These are phyloP conservation scores for Yamadazyma membranifaciens DNA, from an alignment of 1,139 yeast genomes.

Conservation along the genomic window DNA sequence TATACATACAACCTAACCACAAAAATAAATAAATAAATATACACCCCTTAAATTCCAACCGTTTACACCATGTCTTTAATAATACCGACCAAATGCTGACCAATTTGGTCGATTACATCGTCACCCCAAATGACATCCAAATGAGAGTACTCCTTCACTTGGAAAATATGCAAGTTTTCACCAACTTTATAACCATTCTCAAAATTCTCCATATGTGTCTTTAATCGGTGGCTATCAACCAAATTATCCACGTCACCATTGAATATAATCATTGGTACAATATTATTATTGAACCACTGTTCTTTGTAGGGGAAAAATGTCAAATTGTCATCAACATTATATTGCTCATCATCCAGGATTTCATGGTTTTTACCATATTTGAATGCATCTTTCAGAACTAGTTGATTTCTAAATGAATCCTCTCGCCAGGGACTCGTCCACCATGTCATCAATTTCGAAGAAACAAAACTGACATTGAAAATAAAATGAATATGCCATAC, in stretches of 20 bases:
- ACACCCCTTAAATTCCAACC: neutral
- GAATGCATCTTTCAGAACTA: conserved; percentile 34
- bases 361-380: conserved; percentile 25
- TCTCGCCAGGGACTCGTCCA: conserved; percentile 60
- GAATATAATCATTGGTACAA: conserved; percentile 55
- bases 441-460: conserved; percentile 84
- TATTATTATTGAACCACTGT: conserved; percentile 57
- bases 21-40: neutral
- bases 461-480: conserved; percentile 83
- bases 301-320: conserved; percentile 52
- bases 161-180: conserved; percentile 33
- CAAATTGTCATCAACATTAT: conserved; percentile 39
- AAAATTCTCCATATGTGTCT: conserved; percentile 47
- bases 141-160: conserved; percentile 51
- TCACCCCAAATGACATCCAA: conserved; percentile 60
- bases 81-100: conserved; percentile 11
- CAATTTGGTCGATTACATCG: conserved; percentile 38
- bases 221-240: conserved; percentile 62
- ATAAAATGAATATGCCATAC: conserved; percentile 72
- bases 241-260: conserved; percentile 63
- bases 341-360: conserved; percentile 15
- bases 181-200: conserved; percentile 47
- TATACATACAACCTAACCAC: neutral
- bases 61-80: neutral
- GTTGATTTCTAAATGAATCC: conserved; percentile 41